phyloP scores from a whole-genome alignment of 2,329 filamentous ascomycete genomes.

The Akanthomyces uredinophilus region DNA sequence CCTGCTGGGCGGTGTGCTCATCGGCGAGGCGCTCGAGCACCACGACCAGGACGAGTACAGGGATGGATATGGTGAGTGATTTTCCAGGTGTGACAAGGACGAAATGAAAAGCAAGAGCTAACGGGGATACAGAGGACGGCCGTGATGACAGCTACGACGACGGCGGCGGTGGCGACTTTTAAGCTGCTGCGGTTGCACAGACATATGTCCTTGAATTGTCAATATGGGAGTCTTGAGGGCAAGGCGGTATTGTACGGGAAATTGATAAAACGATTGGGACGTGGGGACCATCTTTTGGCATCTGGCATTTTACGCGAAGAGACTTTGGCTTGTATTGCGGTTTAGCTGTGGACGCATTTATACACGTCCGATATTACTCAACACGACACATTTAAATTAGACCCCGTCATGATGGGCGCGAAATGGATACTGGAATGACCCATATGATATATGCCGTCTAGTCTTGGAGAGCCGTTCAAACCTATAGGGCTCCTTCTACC shows the following conservation, averaged over 20 bases:
- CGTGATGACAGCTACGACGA: slow-evolving; percentile 24
- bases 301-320: too few relatives aligned
- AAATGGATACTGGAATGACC: too few relatives aligned
- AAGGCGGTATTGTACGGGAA: neutral
- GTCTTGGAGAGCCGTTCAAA: neutral
- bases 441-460: neutral
- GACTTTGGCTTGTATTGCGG: too few relatives aligned
- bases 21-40: slow-evolving; percentile 63
- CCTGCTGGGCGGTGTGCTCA: slow-evolving; percentile 68
- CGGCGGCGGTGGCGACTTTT: slow-evolving; percentile 28
- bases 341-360: too few relatives aligned
- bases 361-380: too few relatives aligned
- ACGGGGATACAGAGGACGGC: slow-evolving; percentile 23
- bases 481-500: too few relatives aligned
- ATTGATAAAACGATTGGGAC: too few relatives aligned
- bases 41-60: slow-evolving; percentile 52
- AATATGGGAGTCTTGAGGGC: neutral
- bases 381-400: too few relatives aligned
- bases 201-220: too few relatives aligned
- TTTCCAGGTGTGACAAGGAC: neutral
- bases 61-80: slow-evolving; percentile 37
- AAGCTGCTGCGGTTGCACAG: neutral
- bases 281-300: too few relatives aligned
- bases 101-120: neutral
- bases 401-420: too few relatives aligned